These are phyloP conservation scores for Sindora glabra DNA, from an alignment of 306 rosid species.

Conservation along the genomic window DNA sequence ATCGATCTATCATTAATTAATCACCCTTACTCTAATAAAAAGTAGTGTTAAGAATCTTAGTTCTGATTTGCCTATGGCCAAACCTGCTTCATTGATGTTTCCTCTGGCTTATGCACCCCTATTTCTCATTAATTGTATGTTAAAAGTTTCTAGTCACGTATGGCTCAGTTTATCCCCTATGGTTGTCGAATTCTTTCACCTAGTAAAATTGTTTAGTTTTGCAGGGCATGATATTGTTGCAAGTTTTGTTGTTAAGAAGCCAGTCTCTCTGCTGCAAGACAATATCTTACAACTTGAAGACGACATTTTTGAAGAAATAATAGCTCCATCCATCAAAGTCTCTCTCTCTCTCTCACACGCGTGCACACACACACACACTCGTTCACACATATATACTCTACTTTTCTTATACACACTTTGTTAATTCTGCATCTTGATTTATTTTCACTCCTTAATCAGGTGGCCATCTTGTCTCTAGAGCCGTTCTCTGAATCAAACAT, in stretches of 20 bases:
- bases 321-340: constrained; percentile 53
- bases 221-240: constrained; percentile 78
- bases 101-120: background rate
- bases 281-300: constrained; percentile 44
- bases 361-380: too few relatives aligned
- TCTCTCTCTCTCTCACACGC: constrained; percentile 1
- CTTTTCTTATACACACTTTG: background rate
- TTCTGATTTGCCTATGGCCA: background rate
- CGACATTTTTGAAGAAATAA: constrained; percentile 57
- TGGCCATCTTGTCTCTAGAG: constrained; percentile 55
- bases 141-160: too few relatives aligned
- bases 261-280: constrained; percentile 57
- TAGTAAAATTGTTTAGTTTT: constrained; percentile 9
- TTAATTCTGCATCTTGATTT: background rate
- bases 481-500: constrained; percentile 32
- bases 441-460: constrained; percentile 37
- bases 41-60: background rate
- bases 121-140: too few relatives aligned
- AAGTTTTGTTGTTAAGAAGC: constrained; percentile 44
- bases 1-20: background rate
- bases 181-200: background rate
- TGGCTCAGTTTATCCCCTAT: too few relatives aligned
- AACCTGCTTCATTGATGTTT: background rate
- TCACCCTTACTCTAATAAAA: background rate
- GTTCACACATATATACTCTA: too few relatives aligned